Percentiles rank a stretch among this genome's conserved stretches.
Evolutionary conservation across 352 stramenopile genomes (phyloP).

Genomic region (Phytophthora chlamydospora): DNA sequence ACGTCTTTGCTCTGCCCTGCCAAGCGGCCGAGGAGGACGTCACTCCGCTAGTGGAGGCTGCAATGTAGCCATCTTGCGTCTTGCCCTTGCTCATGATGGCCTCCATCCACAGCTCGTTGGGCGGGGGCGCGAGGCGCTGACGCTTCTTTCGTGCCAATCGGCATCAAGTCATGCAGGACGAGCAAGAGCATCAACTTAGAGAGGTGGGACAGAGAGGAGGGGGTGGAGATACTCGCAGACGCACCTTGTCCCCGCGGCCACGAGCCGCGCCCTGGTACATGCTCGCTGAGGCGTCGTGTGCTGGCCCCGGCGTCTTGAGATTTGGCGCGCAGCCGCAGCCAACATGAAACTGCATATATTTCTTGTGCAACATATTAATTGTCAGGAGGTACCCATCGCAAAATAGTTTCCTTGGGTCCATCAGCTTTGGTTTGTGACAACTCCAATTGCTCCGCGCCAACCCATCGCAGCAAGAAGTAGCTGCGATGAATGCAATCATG

Average conservation of each 20-base stretch:
- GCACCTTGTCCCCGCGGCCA: conserved; percentile 37
- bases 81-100: conserved; percentile 76
- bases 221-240: neutral
- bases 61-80: conserved; percentile 30
- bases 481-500: too few relatives aligned
- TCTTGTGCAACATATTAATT: neutral
- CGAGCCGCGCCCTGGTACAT: conserved; percentile 38
- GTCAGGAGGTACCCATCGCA: conserved; percentile 21
- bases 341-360: conserved; percentile 13
- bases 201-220: conserved; percentile 1
- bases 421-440: too few relatives aligned
- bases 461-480: too few relatives aligned
- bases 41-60: conserved; percentile 1
- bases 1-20: conserved; percentile 15
- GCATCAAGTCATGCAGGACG: neutral
- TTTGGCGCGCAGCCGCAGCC: conserved; percentile 11
- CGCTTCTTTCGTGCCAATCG: conserved; percentile 20
- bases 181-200: neutral
- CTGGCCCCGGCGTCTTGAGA: conserved; percentile 17
- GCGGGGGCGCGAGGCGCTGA: conserved; percentile 39
- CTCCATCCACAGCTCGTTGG: conserved; percentile 74
- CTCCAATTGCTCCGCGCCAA: too few relatives aligned
- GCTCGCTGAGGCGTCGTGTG: conserved; percentile 18
- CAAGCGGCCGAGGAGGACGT: conserved; percentile 10
- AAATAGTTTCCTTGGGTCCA: neutral